Evolutionary conservation across 176 grass and related monocot genomes (phyloP), one percentile per base, ranked within the genome.

Genomic region (Carex cristatella): DNA sequence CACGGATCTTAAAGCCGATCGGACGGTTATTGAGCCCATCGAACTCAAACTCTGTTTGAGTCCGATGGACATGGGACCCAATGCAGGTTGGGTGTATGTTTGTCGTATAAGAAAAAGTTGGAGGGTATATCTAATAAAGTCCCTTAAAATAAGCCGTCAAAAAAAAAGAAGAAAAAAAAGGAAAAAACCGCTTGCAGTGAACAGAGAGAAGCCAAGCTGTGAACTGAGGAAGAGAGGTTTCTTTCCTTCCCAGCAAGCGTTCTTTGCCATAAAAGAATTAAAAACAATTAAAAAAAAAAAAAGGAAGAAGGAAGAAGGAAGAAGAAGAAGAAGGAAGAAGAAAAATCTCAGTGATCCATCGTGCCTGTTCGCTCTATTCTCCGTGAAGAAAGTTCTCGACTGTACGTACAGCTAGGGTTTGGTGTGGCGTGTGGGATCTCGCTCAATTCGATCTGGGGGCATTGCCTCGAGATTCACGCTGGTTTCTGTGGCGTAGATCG

Each of bases 231-330:
- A 59, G 35, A 76, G 75, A 82, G 87, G 79, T 91, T 89, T 79
- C 92, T 91, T 91, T 85, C 63, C 66, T 88, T 90, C 79, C 82
- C 81, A 83, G 92, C 85, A 89, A 94, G 63, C 81, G 53, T 81
- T 63, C 33, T 32, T 85, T 85, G 7, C 60, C 68, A 78, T 32
- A 56, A 84, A 85, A 78, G 27, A 78, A 78, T 10, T 61, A 27
- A 62, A 66, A 67, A 55, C 48, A 5, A 2, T 55, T 76, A 18
- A 54, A 65, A 81, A 55, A 5, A 61, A 83, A 1, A 58, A 59
- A 58, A 4, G 5, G 63, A 53, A 33, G 81, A 46, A 46, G 7
- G 4, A 7, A 7, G 48, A 59, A 14, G n/a, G 64, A 71, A 57
- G 84, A 76, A 83, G 65, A 68, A 46, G 80, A 10, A 13, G 27